phyloP scores from a whole-genome alignment of 2,329 filamentous ascomycete species.

The Paecilomyces fulvus region DNA sequence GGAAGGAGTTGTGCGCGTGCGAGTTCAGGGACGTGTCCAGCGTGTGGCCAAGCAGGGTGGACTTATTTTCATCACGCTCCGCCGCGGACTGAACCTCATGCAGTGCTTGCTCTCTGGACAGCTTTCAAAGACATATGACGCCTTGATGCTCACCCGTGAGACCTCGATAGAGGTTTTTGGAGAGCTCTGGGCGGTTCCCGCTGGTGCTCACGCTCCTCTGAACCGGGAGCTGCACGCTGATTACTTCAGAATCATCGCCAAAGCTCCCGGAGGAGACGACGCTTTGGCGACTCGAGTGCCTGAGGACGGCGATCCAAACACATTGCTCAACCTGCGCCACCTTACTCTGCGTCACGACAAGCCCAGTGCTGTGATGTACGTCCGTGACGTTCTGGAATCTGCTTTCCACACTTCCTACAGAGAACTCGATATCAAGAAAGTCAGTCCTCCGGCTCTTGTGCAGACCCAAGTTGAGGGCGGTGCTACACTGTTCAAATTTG shows the following conservation, averaged over 20 bases:
- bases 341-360: conserved; percentile 77
- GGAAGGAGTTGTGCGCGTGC: conserved; percentile 57
- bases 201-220: conserved; percentile 69
- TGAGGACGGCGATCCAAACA: conserved; percentile 59
- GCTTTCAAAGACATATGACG: conserved; percentile 85
- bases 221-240: conserved; percentile 84
- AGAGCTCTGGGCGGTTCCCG: conserved; percentile 73
- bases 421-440: conserved; percentile 69
- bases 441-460: conserved; percentile 81
- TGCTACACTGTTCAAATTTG: conserved; percentile 78
- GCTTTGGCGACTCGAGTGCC: conserved; percentile 80
- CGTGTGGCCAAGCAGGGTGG: conserved; percentile 74
- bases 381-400: conserved; percentile 70
- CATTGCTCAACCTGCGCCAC: conserved; percentile 73
- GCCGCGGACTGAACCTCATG: conserved; percentile 75
- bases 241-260: conserved; percentile 72
- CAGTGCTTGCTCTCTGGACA: conserved; percentile 77
- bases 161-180: conserved; percentile 79
- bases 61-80: conserved; percentile 76
- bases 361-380: conserved; percentile 76
- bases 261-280: conserved; percentile 77
- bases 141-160: conserved; percentile 73
- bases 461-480: conserved; percentile 94
- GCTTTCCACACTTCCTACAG: conserved; percentile 75
- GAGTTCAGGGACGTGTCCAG: conserved; percentile 76